Conservation (phyloP, 164 flowering plant species). For the Stephania japonica region DNA sequence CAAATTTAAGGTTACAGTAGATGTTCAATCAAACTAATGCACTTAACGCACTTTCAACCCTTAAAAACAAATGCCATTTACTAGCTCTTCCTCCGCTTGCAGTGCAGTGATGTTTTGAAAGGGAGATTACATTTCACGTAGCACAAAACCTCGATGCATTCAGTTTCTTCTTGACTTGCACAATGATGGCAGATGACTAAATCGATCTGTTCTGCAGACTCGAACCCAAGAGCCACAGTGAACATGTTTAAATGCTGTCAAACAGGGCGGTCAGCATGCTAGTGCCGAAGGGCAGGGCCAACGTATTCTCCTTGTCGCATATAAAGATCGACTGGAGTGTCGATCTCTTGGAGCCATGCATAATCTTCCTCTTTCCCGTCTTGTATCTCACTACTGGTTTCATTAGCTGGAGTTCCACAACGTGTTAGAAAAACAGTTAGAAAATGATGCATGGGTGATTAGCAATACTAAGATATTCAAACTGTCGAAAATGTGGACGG, state of each 20-base stretch:
- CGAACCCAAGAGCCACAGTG: not conserved
- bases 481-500: not conserved
- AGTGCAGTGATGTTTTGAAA: not conserved
- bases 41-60: not conserved
- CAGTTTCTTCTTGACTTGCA: not conserved
- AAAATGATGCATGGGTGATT: not conserved
- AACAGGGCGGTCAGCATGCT: slow-evolving; percentile 10
- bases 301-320: slow-evolving; percentile 66
- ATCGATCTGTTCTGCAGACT: not conserved
- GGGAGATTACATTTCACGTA: not conserved
- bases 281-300: slow-evolving; percentile 61
- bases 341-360: slow-evolving; percentile 82
- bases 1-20: not conserved
- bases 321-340: slow-evolving; percentile 72
- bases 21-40: not conserved
- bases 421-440: not conserved
- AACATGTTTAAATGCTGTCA: not conserved
- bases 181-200: not conserved
- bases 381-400: slow-evolving; percentile 19
- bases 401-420: slow-evolving; percentile 28
- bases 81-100: not conserved
- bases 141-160: not conserved
- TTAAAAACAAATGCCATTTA: not conserved
- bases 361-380: slow-evolving; percentile 56
- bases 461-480: not conserved